phyloP scores from a whole-genome alignment of 108 stramenopile genomes.

The Heterococcus sp. region DNA sequence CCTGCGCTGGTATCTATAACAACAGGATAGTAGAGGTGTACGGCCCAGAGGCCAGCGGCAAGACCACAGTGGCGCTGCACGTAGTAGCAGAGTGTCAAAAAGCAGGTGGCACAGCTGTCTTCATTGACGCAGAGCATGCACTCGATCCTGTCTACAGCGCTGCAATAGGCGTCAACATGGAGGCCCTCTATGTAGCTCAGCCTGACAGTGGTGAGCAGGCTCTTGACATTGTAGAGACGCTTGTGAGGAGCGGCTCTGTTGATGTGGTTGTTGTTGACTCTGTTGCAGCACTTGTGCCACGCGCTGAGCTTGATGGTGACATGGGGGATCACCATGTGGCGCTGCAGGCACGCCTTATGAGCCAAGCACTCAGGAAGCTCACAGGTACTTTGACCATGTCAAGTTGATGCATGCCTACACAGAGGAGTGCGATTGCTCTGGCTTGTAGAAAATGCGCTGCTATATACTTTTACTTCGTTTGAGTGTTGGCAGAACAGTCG shows the following conservation, averaged over 20 bases:
- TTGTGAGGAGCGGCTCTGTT: conserved; percentile 80
- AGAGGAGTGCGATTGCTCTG: too few species aligned
- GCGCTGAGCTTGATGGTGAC: conserved; percentile 74
- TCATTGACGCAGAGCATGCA: conserved; percentile 97
- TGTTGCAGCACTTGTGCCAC: conserved; percentile 90
- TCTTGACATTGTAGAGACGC: conserved; percentile 90
- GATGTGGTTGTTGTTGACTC: conserved; percentile 91
- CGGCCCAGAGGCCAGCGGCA: conserved; percentile 89
- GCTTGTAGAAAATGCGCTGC: too few species aligned
- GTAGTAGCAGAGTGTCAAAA: conserved; percentile 83
- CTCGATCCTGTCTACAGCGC: conserved; percentile 87
- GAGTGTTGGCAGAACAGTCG: too few species aligned
- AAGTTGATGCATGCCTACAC: too few species aligned
- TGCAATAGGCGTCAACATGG: conserved; percentile 77
- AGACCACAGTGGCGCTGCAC: conserved; percentile 93
- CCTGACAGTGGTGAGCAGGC: conserved; percentile 97
- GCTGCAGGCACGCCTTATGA: conserved; percentile 86
- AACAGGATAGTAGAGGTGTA: conserved; percentile 75
- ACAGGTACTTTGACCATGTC: too few species aligned
- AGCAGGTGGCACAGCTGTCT: conserved; percentile 78
- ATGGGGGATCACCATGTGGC: conserved; percentile 58
- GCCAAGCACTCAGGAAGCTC: conserved; percentile 93
- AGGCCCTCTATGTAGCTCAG: conserved; percentile 79
- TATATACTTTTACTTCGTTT: too few species aligned
- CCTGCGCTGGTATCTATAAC: too few species aligned